Evolutionary conservation across 2,329 filamentous ascomycete genomes (phyloP).

Genomic region (Arthrobotrys conoides): DNA sequence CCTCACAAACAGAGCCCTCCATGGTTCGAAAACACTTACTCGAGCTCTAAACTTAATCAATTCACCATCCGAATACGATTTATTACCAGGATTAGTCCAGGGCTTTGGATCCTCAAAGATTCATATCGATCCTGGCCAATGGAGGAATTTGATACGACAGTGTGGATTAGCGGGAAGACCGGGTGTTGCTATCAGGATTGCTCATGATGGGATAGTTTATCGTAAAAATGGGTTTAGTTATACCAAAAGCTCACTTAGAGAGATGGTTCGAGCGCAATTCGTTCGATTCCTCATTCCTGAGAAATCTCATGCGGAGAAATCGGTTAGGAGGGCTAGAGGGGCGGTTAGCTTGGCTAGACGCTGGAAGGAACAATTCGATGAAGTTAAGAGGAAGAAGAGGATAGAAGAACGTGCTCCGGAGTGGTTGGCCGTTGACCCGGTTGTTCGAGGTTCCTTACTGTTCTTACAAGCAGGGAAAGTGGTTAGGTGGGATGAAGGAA

Average conservation of each 20-base stretch:
- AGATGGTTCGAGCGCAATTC: conserved; percentile 51
- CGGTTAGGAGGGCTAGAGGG: conserved; percentile 23
- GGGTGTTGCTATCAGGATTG: conserved; percentile 44
- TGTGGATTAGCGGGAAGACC: conserved; percentile 39
- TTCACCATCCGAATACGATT: conserved; percentile 49
- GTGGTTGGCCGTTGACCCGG: conserved; percentile 48
- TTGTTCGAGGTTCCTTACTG: conserved; percentile 41
- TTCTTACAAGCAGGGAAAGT: conserved; percentile 45
- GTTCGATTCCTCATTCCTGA: conserved; percentile 49
- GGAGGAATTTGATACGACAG: conserved; percentile 43
- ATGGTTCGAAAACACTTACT: conserved; percentile 68
- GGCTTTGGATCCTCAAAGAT: conserved; percentile 46
- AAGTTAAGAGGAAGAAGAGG: conserved; percentile 10
- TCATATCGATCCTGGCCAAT: conserved; percentile 24
- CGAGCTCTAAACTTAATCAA: conserved; percentile 72
- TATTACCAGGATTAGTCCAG: conserved; percentile 38
- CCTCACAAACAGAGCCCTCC: conserved; percentile 10
- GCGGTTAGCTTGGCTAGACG: conserved; percentile 10
- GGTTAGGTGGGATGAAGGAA: conserved; percentile 43
- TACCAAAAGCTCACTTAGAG: conserved; percentile 32
- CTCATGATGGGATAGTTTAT: conserved; percentile 46
- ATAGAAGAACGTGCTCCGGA: conserved; percentile 26
- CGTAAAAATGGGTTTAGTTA: conserved; percentile 48
- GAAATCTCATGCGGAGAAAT: conserved; percentile 26
- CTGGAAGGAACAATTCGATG: conserved; percentile 49